phyloP scores from a whole-genome alignment of 352 stramenopile genomes.

The Globisporangium ultimum region DNA sequence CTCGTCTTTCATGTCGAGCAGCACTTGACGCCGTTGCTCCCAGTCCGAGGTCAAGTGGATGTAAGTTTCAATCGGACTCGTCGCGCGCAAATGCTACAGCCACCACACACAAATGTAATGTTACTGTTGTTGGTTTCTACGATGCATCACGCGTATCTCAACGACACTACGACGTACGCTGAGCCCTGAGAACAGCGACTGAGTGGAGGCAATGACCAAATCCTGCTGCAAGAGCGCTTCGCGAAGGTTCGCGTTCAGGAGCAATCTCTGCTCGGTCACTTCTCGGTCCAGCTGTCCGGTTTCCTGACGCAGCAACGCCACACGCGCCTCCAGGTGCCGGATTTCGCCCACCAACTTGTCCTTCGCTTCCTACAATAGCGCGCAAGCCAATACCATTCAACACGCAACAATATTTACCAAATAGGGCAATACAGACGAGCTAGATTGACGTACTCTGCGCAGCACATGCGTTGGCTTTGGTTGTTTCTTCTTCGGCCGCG shows the following conservation, averaged over 20 bases:
- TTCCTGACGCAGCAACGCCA: conserved; percentile 9
- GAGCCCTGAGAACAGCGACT: conserved; percentile 5
- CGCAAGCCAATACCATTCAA: conserved; percentile 15
- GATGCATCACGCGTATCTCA: not conserved
- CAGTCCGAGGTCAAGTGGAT: conserved; percentile 19
- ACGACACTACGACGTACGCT: not conserved
- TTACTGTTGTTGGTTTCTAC: too few relatives aligned
- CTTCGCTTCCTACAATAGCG: conserved; percentile 26
- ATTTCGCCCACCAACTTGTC: conserved; percentile 10
- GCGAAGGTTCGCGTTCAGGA: conserved; percentile 3
- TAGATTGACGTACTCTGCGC: not conserved
- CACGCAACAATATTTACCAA: not conserved
- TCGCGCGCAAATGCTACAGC: not conserved
- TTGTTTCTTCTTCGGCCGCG: not conserved
- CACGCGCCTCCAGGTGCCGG: conserved; percentile 5
- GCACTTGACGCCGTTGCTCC: conserved; percentile 19
- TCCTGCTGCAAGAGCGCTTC: conserved; percentile 13
- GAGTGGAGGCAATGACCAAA: conserved; percentile 8
- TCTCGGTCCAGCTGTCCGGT: not conserved
- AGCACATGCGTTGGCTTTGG: not conserved
- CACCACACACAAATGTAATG: not conserved
- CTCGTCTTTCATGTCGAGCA: conserved; percentile 22
- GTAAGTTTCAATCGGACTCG: conserved; percentile 7
- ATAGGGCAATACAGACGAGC: not conserved
- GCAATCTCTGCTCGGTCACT: not conserved